These are phyloP conservation scores for Cephalotrichum gorgonifer DNA, from an alignment of 2,329 filamentous ascomycete genomes.

Conservation along the genomic window DNA sequence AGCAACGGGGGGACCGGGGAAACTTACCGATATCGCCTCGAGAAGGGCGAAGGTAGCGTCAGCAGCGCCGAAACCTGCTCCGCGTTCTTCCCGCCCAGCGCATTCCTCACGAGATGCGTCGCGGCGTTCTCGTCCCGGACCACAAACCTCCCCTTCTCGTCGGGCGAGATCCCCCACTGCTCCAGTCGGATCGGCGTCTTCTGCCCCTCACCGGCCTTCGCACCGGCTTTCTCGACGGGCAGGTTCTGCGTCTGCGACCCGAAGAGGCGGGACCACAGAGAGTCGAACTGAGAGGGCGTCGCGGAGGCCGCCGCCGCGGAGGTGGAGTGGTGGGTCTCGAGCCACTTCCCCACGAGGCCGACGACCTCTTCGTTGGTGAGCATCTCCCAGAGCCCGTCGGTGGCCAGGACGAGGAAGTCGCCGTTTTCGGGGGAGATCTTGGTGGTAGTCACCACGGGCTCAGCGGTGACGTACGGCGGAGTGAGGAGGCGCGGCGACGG, in stretches of 20 bases:
- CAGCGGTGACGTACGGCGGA: conserved; percentile 93
- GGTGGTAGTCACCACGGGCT: conserved; percentile 88
- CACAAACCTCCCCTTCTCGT: conserved; percentile 72
- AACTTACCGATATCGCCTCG: conserved; percentile 71
- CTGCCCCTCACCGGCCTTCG: conserved; percentile 72
- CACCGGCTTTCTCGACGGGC: conserved; percentile 52
- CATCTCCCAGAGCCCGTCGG: conserved; percentile 98
- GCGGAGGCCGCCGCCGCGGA: conserved; percentile 37
- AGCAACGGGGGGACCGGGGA: neutral
- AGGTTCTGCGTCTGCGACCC: conserved; percentile 36
- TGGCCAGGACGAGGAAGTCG: conserved; percentile 93
- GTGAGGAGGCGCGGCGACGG: conserved; percentile 72
- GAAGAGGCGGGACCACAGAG: conserved; percentile 51
- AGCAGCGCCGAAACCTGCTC: conserved; percentile 90
- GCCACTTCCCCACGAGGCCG: conserved; percentile 91
- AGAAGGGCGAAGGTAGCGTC: conserved; percentile 85
- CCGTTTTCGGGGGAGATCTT: conserved; percentile 81
- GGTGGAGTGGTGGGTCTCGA: conserved; percentile 60
- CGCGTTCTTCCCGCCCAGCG: conserved; percentile 81
- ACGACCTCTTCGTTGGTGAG: conserved; percentile 97
- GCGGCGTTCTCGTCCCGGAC: conserved; percentile 94
- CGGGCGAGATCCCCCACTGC: conserved; percentile 78
- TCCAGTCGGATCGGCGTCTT: conserved; percentile 77
- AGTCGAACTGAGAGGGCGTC: conserved; percentile 53
- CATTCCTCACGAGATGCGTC: conserved; percentile 90